These are phyloP conservation scores for Amylocystis lapponica DNA, from an alignment of 768 basidiomycete genomes.

Conservation along the genomic window DNA sequence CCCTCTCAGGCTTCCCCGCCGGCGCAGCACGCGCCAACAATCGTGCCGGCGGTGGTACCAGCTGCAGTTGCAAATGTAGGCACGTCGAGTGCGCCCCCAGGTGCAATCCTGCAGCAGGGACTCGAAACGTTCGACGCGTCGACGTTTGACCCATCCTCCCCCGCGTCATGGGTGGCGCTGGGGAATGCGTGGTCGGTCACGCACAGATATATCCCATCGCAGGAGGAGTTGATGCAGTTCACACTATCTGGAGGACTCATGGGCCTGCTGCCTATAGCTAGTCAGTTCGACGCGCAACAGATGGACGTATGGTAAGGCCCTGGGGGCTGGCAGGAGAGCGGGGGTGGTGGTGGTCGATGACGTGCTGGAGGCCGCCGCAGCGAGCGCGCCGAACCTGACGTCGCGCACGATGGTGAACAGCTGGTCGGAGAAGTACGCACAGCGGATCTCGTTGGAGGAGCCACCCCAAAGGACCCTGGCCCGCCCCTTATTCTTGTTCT, in stretches of 20 bases:
- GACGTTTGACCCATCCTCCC: conserved; percentile 67
- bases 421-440: too few relatives aligned
- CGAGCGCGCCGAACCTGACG: too few relatives aligned
- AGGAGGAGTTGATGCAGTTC: conserved; percentile 74
- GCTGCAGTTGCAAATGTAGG: too few relatives aligned
- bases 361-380: conserved; percentile 3
- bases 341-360: conserved; percentile 14
- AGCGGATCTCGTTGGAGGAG: too few relatives aligned
- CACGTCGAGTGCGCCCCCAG: too few relatives aligned
- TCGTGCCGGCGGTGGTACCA: too few relatives aligned
- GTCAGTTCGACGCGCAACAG: conserved; percentile 6
- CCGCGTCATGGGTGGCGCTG: conserved; percentile 76
- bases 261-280: conserved; percentile 7
- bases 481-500: conserved; percentile 89
- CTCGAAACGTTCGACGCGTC: conserved; percentile 66
- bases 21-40: too few relatives aligned
- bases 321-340: too few relatives aligned
- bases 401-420: too few relatives aligned
- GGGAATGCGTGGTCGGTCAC: conserved; percentile 73
- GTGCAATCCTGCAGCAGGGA: conserved; percentile 33
- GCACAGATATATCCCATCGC: conserved; percentile 61
- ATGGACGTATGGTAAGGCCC: too few relatives aligned
- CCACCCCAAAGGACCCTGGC: conserved; percentile 39
- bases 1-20: too few relatives aligned
- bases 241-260: conserved; percentile 41